phyloP scores from a whole-genome alignment of 805 yeast genomes.

The fission yeast (Schizosaccharomyces pombe) region ASM294v3 CU329670.1:1173001-1173500 shows the following conservation, averaged over 20 bases:
- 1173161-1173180: slow-evolving; percentile 47
- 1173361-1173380: slow-evolving; percentile 27
- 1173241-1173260: background rate
- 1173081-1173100: slow-evolving; percentile 38
- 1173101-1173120: slow-evolving; percentile 32
- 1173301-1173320: slow-evolving; percentile 10
- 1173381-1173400: slow-evolving; percentile 17
- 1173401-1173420: slow-evolving; percentile 13
- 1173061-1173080: slow-evolving; percentile 18
- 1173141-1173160: slow-evolving; percentile 42
- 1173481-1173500: slow-evolving; percentile 36
- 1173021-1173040: slow-evolving; percentile 23
- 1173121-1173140: slow-evolving; percentile 28
- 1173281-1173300: slow-evolving; percentile 14
- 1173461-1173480: slow-evolving; percentile 28
- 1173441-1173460: slow-evolving; percentile 25
- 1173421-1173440: slow-evolving; percentile 11
- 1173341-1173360: slow-evolving; percentile 28
- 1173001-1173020: slow-evolving; percentile 14
- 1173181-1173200: slow-evolving; percentile 74
- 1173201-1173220: slow-evolving; percentile 21
- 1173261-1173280: too few species aligned
- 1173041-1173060: slow-evolving; percentile 11
- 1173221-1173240: background rate
- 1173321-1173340: slow-evolving; percentile 13